These are phyloP conservation scores for Citrus hindsii DNA, from an alignment of 345 rosid genomes.

Conservation along the genomic window DNA sequence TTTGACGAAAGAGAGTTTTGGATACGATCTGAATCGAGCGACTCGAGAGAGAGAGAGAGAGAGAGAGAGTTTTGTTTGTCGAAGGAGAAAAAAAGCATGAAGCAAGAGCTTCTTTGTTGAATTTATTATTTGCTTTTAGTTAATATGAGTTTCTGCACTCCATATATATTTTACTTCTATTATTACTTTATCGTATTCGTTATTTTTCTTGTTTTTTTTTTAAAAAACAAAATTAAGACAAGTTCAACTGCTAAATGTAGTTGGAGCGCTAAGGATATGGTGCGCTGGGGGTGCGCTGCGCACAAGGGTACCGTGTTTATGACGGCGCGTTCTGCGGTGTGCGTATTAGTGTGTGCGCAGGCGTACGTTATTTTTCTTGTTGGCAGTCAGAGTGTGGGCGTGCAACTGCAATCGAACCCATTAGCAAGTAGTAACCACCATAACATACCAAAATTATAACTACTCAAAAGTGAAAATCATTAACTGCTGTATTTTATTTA, in stretches of 20 bases:
- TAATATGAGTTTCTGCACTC: constrained; percentile 1
- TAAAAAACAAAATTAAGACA: background rate
- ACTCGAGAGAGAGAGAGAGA: constrained; percentile 4
- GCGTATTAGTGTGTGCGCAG: background rate
- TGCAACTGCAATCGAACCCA: background rate
- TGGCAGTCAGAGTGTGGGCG: background rate
- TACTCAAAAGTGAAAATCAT: background rate
- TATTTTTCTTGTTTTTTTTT: too few species aligned
- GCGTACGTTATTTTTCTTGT: background rate
- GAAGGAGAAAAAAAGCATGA: constrained; percentile 27
- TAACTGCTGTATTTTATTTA: background rate
- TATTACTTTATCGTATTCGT: too few species aligned
- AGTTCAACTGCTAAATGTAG: constrained; percentile 1
- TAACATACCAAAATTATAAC: background rate
- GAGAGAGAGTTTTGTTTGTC: constrained; percentile 1
- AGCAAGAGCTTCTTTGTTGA: constrained; percentile 20
- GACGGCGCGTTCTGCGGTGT: constrained; percentile 14
- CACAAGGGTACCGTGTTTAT: background rate
- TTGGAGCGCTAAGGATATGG: background rate
- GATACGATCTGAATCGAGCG: constrained; percentile 28
- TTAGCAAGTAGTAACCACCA: background rate
- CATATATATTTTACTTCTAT: background rate
- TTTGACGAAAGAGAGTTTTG: constrained; percentile 6
- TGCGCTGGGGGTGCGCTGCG: constrained; percentile 11
- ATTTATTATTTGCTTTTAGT: background rate